Conservation (phyloP, 805 yeast genomes). For the Cephaloascus fragrans region DNA sequence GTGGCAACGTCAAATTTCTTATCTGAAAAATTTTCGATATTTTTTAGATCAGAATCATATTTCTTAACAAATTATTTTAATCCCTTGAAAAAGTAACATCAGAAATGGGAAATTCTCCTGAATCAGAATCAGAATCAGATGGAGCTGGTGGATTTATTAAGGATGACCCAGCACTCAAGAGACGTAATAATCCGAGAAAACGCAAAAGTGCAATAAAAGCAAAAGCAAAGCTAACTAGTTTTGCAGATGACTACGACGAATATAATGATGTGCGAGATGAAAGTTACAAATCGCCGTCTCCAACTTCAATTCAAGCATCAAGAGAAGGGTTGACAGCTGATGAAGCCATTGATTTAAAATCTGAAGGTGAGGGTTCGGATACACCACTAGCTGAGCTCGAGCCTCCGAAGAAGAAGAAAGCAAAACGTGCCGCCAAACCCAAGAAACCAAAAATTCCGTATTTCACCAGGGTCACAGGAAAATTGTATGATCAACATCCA, state of each 20-base stretch:
- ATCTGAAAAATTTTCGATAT: neutral
- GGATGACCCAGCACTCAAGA: constrained; percentile 20
- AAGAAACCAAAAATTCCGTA: constrained; percentile 55
- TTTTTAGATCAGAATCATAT: neutral
- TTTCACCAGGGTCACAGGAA: constrained; percentile 58
- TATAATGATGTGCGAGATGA: constrained; percentile 3
- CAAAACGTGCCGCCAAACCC: constrained; percentile 15
- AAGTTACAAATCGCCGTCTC: neutral
- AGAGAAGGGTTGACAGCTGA: neutral
- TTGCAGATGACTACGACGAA: constrained; percentile 23
- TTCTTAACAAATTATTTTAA: neutral
- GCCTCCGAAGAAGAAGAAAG: constrained; percentile 11
- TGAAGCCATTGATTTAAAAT: neutral
- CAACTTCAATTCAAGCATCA: neutral
- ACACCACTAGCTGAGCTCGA: constrained; percentile 2
- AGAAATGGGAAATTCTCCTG: neutral
- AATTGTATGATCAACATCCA: constrained; percentile 70
- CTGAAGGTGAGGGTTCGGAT: constrained; percentile 4
- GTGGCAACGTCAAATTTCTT: too few relatives aligned
- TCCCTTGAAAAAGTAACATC: constrained; percentile 2
- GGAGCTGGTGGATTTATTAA: constrained; percentile 32
- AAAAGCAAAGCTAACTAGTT: constrained; percentile 10
- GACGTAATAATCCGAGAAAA: constrained; percentile 4
- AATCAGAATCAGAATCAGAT: neutral
- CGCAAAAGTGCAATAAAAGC: constrained; percentile 15